A percentile compares a stretch with the other conserved stretches of the same genome.
Evolutionary conservation across 2,329 filamentous ascomycete species (phyloP).

Genomic region (Cercospora zeina): DNA sequence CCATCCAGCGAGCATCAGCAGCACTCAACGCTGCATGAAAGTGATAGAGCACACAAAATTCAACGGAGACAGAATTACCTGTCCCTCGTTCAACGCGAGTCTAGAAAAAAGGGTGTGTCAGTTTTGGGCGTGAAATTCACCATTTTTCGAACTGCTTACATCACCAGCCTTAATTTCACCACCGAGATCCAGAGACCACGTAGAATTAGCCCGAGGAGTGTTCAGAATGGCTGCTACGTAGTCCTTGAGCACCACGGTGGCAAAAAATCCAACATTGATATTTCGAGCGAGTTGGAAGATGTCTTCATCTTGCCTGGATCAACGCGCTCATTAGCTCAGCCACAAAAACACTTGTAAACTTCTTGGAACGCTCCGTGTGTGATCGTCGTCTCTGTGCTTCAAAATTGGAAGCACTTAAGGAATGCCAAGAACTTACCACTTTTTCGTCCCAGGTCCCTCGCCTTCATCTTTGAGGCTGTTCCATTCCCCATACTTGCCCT

Average conservation of each 20-base stretch:
- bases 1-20: constrained; percentile 51
- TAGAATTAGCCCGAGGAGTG: constrained; percentile 48
- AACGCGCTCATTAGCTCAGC: neutral
- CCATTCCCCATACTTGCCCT: constrained; percentile 48
- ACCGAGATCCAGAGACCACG: constrained; percentile 51
- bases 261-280: constrained; percentile 53
- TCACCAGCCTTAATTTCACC: constrained; percentile 48
- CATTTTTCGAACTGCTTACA: constrained; percentile 23
- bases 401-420: neutral
- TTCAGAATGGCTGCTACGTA: constrained; percentile 52
- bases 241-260: constrained; percentile 49
- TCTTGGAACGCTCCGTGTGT: neutral
- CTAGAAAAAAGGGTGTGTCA: neutral
- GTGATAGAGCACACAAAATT: constrained; percentile 52
- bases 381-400: neutral
- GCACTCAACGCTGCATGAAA: constrained; percentile 51
- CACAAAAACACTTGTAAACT: neutral
- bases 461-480: constrained; percentile 42
- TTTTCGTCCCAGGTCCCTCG: constrained; percentile 31
- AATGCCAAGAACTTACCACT: constrained; percentile 40
- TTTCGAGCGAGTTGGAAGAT: constrained; percentile 51
- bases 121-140: neutral
- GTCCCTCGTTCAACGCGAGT: constrained; percentile 46
- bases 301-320: constrained; percentile 49
- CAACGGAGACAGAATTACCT: constrained; percentile 50